Conservation (phyloP, 164 flowering plant genomes). For the Buxus sempervirens region DNA sequence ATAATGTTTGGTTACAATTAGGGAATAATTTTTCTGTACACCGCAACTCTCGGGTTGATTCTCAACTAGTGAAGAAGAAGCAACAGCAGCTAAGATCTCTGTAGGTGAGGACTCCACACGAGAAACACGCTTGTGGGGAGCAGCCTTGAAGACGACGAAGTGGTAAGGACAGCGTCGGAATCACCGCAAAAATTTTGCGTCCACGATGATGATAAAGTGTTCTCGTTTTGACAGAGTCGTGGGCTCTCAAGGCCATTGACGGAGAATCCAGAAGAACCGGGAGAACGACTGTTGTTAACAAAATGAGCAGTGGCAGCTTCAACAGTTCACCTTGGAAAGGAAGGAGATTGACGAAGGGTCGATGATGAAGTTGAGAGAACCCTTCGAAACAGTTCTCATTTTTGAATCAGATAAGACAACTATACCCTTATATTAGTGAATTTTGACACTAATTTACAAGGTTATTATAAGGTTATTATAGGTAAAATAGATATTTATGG, state of each 20-base stretch:
- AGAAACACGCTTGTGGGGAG: conserved; percentile 15
- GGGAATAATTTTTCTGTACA: too few relatives aligned
- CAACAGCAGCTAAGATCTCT: background rate
- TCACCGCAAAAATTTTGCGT: conserved; percentile 32
- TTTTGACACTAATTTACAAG: too few relatives aligned
- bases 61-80: conserved; percentile 15
- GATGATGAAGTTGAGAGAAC: too few relatives aligned
- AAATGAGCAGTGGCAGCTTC: conserved; percentile 6
- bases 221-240: conserved; percentile 4
- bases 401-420: too few relatives aligned
- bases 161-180: conserved; percentile 14
- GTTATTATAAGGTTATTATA: too few relatives aligned
- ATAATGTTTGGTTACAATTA: too few relatives aligned
- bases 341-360: too few relatives aligned
- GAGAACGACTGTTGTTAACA: conserved; percentile 7
- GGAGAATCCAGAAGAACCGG: conserved; percentile 8
- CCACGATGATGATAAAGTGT: conserved; percentile 16
- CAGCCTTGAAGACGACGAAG: conserved; percentile 1
- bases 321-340: too few relatives aligned
- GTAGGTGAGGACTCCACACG: background rate
- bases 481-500: too few relatives aligned
- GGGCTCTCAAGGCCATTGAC: conserved; percentile 10
- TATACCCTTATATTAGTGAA: too few relatives aligned
- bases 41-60: conserved; percentile 16
- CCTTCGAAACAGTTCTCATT: too few relatives aligned